Evolutionary conservation across 495 filamentous ascomycete genomes (phyloP).

Genomic region (Trichocladium uniseriatum): DNA sequence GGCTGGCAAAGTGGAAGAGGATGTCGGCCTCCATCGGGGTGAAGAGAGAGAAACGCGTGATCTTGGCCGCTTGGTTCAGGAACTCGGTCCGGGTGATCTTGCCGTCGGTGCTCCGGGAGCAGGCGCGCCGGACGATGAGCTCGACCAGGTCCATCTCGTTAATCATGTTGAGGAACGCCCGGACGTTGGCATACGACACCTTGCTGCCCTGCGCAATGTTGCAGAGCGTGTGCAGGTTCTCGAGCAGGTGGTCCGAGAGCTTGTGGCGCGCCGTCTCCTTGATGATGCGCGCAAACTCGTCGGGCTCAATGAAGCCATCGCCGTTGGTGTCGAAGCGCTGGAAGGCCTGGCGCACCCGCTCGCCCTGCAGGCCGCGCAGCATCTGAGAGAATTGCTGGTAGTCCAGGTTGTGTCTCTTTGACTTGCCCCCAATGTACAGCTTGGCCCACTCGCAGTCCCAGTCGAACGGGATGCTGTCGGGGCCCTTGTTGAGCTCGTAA

Average conservation of each 20-base stretch:
- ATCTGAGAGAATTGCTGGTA: constrained; percentile 98
- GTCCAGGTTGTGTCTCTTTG: constrained; percentile 76
- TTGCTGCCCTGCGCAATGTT: constrained; percentile 88
- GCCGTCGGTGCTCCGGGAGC: constrained; percentile 72
- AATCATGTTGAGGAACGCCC: constrained; percentile 95
- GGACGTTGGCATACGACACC: constrained; percentile 93
- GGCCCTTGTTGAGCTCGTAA: constrained; percentile 74
- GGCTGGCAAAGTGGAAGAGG: constrained; percentile 92
- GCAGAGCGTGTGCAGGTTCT: constrained; percentile 87
- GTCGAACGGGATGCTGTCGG: constrained; percentile 79
- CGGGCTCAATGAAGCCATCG: constrained; percentile 96
- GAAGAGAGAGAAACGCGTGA: constrained; percentile 87
- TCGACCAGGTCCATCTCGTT: constrained; percentile 97
- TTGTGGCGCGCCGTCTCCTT: constrained; percentile 90
- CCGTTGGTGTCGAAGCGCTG: constrained; percentile 80
- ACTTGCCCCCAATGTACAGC: constrained; percentile 79
- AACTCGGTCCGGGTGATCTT: constrained; percentile 93
- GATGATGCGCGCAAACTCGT: constrained; percentile 95
- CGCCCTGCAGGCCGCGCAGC: constrained; percentile 90
- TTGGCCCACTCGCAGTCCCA: constrained; percentile 98
- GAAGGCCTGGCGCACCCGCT: constrained; percentile 92
- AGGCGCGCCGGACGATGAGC: constrained; percentile 77
- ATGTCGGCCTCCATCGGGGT: constrained; percentile 99
- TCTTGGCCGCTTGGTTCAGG: constrained; percentile 81
- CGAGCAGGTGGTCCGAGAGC: constrained; percentile 91